Evolutionary conservation across 23 red algal species (phyloP).

Genomic region (Cyanidiococcus yangmingshanensis): DNA sequence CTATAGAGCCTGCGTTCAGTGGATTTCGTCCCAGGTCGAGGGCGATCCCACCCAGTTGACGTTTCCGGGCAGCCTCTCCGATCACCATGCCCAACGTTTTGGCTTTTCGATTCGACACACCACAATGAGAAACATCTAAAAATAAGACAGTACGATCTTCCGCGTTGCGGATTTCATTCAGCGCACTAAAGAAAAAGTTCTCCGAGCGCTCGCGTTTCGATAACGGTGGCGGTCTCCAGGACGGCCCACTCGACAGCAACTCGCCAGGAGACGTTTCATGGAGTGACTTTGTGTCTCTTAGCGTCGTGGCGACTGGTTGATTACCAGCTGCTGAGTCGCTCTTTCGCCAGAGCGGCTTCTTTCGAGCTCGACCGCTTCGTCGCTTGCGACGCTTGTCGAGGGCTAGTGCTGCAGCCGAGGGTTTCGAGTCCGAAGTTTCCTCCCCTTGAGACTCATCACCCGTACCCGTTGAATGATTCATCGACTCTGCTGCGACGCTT

Average conservation of each 20-base stretch:
- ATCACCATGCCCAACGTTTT: conserved; percentile 10
- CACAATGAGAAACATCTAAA: conserved; percentile 11
- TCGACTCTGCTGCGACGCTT: no score
- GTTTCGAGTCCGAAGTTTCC: no score
- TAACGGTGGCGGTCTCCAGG: not conserved
- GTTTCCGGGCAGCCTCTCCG: conserved; percentile 5
- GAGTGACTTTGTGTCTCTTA: no score
- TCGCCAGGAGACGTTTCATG: no score
- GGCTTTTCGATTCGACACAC: conserved; percentile 8
- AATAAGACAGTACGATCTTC: not conserved
- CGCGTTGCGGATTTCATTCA: conserved; percentile 16
- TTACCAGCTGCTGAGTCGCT: not conserved
- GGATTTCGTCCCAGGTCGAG: conserved; percentile 7
- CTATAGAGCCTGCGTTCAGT: not conserved
- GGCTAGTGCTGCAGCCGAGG: not conserved
- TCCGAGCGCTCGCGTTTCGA: not conserved
- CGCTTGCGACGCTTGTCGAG: not conserved
- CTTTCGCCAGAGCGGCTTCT: not conserved
- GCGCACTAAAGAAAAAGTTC: not conserved
- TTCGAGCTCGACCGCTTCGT: not conserved
- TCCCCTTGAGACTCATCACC: no score
- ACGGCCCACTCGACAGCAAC: not conserved
- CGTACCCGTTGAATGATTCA: no score
- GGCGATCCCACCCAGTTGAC: conserved; percentile 1
- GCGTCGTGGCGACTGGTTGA: no score